These are phyloP conservation scores for Botrytis paeoniae DNA, from an alignment of 2,329 filamentous ascomycete species.

Conservation along the genomic window DNA sequence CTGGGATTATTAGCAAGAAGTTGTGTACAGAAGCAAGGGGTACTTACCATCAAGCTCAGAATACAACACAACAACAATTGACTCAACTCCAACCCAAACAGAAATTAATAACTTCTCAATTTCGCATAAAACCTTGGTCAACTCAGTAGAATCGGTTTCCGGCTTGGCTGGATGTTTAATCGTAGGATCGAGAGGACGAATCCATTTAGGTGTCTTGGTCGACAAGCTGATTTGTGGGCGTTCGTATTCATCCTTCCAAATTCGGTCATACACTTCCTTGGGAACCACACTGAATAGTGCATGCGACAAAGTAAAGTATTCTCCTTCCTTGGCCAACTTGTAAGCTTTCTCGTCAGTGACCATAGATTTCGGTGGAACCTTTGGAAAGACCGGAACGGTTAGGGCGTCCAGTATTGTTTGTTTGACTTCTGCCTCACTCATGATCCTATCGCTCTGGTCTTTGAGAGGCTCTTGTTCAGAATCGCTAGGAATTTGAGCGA, in stretches of 20 bases:
- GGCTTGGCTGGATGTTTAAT: background rate
- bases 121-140: conserved; percentile 1
- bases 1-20: background rate
- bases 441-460: background rate
- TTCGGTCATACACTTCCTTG: background rate
- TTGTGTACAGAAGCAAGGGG: background rate
- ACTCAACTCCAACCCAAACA: conserved; percentile 15
- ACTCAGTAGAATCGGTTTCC: background rate
- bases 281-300: conserved; percentile 2
- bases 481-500: background rate
- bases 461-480: background rate
- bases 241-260: conserved; percentile 6
- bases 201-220: background rate
- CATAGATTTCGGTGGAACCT: background rate
- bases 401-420: background rate
- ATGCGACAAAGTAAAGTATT: background rate
- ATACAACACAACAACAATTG: conserved; percentile 9
- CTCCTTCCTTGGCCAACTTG: background rate
- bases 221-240: conserved; percentile 6
- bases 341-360: background rate
- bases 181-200: background rate
- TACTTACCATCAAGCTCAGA: background rate
- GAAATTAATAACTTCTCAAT: conserved; percentile 10
- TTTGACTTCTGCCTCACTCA: background rate
- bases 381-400: background rate